Conservation (phyloP, 2,329 filamentous ascomycete species). For the Alternaria sp. region DNA sequence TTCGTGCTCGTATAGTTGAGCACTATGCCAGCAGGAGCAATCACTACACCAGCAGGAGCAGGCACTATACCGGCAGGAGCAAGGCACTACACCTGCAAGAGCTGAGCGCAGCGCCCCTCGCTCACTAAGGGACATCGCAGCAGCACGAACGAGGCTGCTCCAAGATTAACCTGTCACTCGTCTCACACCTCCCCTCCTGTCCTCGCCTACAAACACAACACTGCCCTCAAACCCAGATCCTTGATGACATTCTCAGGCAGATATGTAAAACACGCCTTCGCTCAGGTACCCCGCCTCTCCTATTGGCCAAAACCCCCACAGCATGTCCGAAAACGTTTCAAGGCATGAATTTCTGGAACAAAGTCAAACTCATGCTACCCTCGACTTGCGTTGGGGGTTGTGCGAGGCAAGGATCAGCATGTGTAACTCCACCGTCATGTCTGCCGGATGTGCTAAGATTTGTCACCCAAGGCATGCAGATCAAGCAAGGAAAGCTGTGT, state of each 20-base stretch:
- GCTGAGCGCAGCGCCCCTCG: background rate
- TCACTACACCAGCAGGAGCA: background rate
- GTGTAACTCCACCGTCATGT: background rate
- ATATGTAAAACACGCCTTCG: background rate
- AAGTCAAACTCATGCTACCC: background rate
- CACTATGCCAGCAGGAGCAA: background rate
- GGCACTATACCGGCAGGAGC: background rate
- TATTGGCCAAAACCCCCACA: background rate
- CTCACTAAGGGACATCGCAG: background rate
- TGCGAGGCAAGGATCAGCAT: background rate
- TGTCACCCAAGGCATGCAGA: background rate
- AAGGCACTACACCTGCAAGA: background rate
- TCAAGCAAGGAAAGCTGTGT: background rate
- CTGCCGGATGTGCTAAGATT: background rate
- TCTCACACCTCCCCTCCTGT: background rate
- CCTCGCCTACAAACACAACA: background rate
- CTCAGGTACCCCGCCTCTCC: slow-evolving; percentile 4
- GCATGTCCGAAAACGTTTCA: slow-evolving; percentile 1
- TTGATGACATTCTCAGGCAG: background rate
- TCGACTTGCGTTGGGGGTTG: background rate
- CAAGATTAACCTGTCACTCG: background rate
- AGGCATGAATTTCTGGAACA: background rate
- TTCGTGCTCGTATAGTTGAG: background rate
- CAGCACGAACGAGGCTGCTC: background rate
- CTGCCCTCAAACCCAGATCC: background rate